Evolutionary conservation across 2,329 filamentous ascomycete species (phyloP), one percentile per base, ranked within the genome.

Genomic region (Leptographium procerum): DNA sequence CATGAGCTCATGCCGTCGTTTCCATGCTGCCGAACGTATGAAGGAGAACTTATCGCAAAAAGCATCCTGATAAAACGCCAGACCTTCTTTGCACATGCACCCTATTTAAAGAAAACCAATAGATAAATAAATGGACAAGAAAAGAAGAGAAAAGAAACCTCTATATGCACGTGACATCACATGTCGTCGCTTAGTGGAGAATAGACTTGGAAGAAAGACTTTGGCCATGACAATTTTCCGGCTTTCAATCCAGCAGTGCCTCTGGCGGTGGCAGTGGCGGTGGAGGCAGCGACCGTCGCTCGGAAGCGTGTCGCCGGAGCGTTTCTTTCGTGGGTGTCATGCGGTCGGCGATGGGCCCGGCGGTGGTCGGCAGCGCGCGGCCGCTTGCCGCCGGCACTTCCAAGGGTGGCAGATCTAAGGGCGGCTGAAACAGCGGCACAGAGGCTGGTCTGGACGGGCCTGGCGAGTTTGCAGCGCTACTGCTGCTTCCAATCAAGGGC

Each of bases 281-380:
- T 29, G 59, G 24, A 14, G 54, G 48, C 43, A 51, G n/a, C 2
- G 59, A 56, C 52, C 33, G 45, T 26, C 61, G 57, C 57, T 61
- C 61, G n/a, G 60, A 58, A 2, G 61, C 52, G 43, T 60, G 58
- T 9, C 58, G 52, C 47, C 26, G 50, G 45, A 60, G 55, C 11
- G 59, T 61, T 48, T 61, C 58, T n/a, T 47, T 52, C 2, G 61
- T 59, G 3, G 61, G 59, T 9, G 61, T 61, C 61, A 60, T 61
- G 8, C 61, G 33, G 7, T 54, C 56, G 19, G 55, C 8, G 3
- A 59, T 31, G 8, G 50, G 55, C 2, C 56, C 59, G 3, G 47
- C 57, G 16, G 52, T 53, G 3, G 52, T 58, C 45, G 57, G n/a
- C 8, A 19, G 51, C 43, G 36, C 26, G 4, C 53, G 56, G 13